Percentiles rank a stretch among this genome's conserved stretches.
phyloP scores from a whole-genome alignment of 371 early-diverging fungal species.

The Rhizomucor miehei region DNA sequence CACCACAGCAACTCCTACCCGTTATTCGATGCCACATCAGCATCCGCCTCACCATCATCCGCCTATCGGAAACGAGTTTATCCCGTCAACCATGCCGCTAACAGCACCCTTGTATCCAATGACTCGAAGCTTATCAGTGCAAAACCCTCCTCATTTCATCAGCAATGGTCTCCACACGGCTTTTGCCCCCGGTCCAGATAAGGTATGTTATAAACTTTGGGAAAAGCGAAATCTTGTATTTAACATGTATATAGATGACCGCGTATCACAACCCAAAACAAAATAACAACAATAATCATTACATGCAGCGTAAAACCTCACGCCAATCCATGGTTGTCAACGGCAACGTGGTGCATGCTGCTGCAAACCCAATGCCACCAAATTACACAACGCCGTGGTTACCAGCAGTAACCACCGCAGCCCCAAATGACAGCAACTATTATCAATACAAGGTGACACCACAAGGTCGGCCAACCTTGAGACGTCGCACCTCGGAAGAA shows the following conservation, averaged over 20 bases:
- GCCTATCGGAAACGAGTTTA: background rate
- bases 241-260: no score
- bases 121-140: no score
- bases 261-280: background rate
- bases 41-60: background rate
- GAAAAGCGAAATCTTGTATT: no score
- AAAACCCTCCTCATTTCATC: background rate
- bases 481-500: conserved; percentile 34
- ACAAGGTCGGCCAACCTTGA: conserved; percentile 14
- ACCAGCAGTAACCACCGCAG: no score
- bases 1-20: background rate
- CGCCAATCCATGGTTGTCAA: background rate
- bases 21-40: background rate
- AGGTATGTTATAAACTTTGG: no score
- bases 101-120: background rate
- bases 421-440: background rate
- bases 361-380: background rate
- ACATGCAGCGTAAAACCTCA: background rate
- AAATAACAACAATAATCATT: background rate
- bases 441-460: no score
- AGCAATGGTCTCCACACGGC: background rate
- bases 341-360: background rate
- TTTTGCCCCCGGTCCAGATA: no score
- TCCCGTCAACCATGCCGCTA: background rate
- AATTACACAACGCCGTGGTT: no score